Evolutionary conservation across 2,329 filamentous ascomycete genomes (phyloP).

Genomic region (Cercospora zeina): DNA sequence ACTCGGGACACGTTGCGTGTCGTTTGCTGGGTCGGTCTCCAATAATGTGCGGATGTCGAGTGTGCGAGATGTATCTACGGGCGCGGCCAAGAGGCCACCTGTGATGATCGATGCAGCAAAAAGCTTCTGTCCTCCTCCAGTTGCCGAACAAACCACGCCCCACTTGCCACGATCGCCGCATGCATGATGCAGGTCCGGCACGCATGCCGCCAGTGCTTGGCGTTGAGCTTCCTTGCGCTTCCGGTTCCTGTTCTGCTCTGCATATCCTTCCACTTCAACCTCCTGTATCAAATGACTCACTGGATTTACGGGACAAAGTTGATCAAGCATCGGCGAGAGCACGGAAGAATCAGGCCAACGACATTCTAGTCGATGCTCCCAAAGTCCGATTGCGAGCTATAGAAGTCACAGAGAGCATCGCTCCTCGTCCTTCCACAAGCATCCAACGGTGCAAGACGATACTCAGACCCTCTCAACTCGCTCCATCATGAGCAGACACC

Average conservation of each 20-base stretch:
- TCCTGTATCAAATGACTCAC: neutral
- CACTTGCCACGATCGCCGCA: conserved; percentile 6
- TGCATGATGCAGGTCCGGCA: conserved; percentile 7
- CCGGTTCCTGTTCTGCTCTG: neutral
- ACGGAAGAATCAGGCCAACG: too few relatives aligned
- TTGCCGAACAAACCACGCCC: neutral
- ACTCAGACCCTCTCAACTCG: neutral
- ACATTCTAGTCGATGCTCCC: too few relatives aligned
- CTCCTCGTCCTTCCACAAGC: neutral
- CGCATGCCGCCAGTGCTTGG: neutral
- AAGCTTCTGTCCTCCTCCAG: neutral
- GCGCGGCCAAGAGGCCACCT: conserved; percentile 8
- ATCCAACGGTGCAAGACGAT: neutral
- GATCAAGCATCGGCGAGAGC: too few relatives aligned
- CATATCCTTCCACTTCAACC: neutral
- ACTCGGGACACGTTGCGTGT: neutral
- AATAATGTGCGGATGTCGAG: neutral
- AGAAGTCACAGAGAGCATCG: neutral
- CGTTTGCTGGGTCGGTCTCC: neutral
- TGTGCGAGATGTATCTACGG: conserved; percentile 2
- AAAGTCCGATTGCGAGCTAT: too few relatives aligned
- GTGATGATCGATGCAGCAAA: conserved; percentile 10
- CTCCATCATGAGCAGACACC: neutral
- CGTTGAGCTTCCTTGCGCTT: conserved; percentile 5
- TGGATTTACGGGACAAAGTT: too few relatives aligned